These are phyloP conservation scores for Colletotrichum sp. DNA, from an alignment of 2,329 filamentous ascomycete genomes.

Conservation along the genomic window DNA sequence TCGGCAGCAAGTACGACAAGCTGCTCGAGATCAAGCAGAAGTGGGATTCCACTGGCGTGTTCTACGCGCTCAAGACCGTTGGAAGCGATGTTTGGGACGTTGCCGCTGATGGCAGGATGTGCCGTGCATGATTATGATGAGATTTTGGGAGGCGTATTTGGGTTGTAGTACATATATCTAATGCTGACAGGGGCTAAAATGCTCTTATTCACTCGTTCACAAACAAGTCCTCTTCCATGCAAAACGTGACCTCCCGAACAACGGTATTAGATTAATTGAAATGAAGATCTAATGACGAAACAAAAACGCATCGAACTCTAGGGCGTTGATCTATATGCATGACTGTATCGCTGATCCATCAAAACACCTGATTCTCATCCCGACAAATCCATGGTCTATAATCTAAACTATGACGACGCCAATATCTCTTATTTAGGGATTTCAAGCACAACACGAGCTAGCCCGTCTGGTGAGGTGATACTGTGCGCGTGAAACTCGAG, in stretches of 20 bases:
- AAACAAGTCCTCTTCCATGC: background rate
- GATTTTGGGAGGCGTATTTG: background rate
- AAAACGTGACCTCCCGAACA: background rate
- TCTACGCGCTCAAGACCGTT: constrained; percentile 53
- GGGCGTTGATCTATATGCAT: background rate
- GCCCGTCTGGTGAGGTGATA: background rate
- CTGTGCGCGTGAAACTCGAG: background rate
- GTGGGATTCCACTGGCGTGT: constrained; percentile 52
- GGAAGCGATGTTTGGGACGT: constrained; percentile 57
- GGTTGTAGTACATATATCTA: background rate
- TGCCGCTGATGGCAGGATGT: constrained; percentile 44
- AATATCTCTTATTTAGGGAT: background rate
- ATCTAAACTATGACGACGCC: background rate
- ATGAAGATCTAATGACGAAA: background rate
- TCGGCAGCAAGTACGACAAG: constrained; percentile 48
- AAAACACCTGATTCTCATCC: background rate
- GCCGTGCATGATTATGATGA: constrained; percentile 25
- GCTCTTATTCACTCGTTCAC: background rate
- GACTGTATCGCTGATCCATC: background rate
- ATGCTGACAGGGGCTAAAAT: background rate
- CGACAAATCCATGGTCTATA: background rate
- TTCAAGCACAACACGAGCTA: background rate
- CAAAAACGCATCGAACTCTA: background rate
- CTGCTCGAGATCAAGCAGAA: constrained; percentile 52
- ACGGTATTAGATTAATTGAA: background rate